A percentile compares a stretch with the other conserved stretches of the same genome.
Evolutionary conservation across 2,329 filamentous ascomycete species (phyloP).

Genomic region (Exophiala dermatitidis): DNA sequence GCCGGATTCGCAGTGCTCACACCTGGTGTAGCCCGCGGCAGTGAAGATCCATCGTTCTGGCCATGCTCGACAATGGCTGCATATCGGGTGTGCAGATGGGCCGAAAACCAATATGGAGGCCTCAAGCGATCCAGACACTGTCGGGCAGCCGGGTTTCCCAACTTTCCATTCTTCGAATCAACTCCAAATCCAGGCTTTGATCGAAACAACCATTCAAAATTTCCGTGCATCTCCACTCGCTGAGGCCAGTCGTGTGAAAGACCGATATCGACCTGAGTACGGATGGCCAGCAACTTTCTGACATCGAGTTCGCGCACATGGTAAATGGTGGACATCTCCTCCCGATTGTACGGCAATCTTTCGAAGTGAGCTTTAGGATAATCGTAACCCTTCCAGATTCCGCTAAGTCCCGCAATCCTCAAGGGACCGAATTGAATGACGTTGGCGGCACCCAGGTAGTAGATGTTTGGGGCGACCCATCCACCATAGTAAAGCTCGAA

Average conservation of each 20-base stretch:
- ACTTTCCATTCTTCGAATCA: conserved; percentile 65
- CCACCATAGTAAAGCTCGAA: conserved; percentile 94
- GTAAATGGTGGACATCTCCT: conserved; percentile 76
- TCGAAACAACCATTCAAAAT: conserved; percentile 60
- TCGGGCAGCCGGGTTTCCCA: conserved; percentile 74
- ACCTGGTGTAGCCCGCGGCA: not conserved
- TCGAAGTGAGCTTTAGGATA: conserved; percentile 80
- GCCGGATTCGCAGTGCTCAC: not conserved
- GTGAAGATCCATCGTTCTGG: conserved; percentile 23
- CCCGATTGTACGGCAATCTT: conserved; percentile 70
- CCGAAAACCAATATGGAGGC: conserved; percentile 85
- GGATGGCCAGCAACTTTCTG: conserved; percentile 77
- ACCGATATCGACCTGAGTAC: conserved; percentile 83
- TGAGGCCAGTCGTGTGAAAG: conserved; percentile 95
- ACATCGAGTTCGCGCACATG: conserved; percentile 84
- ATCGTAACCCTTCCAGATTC: conserved; percentile 90
- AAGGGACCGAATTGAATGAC: conserved; percentile 76
- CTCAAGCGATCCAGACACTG: conserved; percentile 73
- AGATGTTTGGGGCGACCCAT: conserved; percentile 95
- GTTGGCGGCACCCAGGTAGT: conserved; percentile 91
- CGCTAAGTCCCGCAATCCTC: conserved; percentile 81
- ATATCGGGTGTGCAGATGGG: conserved; percentile 87
- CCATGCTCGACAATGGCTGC: conserved; percentile 53
- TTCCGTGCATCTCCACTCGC: conserved; percentile 69
- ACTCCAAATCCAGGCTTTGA: conserved; percentile 67